phyloP scores from a whole-genome alignment of 2,329 filamentous ascomycete genomes.

The Cladosporium sp. region DNA sequence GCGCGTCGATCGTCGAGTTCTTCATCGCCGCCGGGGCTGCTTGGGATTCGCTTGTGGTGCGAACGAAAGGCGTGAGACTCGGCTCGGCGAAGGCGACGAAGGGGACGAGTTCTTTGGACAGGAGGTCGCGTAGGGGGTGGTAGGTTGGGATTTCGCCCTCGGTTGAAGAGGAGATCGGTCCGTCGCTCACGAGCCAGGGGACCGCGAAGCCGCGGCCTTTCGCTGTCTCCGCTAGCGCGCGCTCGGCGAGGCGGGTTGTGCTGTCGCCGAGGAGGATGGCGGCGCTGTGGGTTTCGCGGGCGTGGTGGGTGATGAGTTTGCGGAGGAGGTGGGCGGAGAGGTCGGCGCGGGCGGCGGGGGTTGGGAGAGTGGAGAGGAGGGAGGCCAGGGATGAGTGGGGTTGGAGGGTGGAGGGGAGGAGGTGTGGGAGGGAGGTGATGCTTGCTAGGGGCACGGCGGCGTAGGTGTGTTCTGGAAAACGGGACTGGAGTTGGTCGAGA shows the following conservation, averaged over 20 bases:
- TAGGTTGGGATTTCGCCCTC: constrained; percentile 49
- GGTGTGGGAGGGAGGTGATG: not conserved
- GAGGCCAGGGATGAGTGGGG: not conserved
- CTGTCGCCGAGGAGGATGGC: constrained; percentile 77
- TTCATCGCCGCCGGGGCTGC: constrained; percentile 33
- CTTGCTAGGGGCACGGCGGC: constrained; percentile 31
- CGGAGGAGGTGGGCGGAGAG: constrained; percentile 54
- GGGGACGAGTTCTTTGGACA: constrained; percentile 68
- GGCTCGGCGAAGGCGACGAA: constrained; percentile 48
- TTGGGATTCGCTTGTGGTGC: not conserved
- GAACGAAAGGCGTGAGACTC: not conserved
- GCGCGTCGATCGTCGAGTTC: constrained; percentile 80
- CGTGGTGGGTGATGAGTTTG: constrained; percentile 62
- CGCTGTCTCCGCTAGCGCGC: constrained; percentile 78
- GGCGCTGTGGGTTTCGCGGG: constrained; percentile 55
- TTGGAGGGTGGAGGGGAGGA: constrained; percentile 5
- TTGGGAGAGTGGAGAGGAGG: constrained; percentile 44
- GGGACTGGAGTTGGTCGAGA: constrained; percentile 45
- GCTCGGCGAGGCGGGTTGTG: constrained; percentile 80
- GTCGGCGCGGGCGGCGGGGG: constrained; percentile 70
- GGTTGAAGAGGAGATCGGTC: constrained; percentile 32
- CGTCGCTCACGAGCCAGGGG: constrained; percentile 77
- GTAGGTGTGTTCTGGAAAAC: constrained; percentile 63
- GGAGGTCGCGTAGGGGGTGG: constrained; percentile 78
- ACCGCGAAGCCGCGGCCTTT: constrained; percentile 83